Conservation (phyloP, 192 early-diverging fungal species). For the Coemansia sp. region DNA sequence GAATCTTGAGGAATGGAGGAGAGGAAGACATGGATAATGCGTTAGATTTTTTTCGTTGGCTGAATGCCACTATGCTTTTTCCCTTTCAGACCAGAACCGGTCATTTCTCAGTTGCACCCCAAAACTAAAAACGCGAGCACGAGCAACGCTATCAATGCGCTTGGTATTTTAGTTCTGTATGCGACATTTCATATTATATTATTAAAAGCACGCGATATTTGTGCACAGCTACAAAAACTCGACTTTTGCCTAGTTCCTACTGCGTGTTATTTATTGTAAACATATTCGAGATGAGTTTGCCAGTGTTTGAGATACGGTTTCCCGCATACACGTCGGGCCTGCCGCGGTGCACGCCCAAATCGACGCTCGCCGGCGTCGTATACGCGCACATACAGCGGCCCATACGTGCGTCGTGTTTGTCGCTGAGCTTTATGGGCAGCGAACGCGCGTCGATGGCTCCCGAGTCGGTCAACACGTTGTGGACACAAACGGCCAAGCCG, state of each 20-base stretch:
- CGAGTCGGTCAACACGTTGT: constrained; percentile 27
- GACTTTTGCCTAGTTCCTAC: background rate
- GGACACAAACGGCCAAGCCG: constrained; percentile 16
- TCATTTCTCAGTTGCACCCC: too few relatives aligned
- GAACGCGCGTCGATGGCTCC: constrained; percentile 43
- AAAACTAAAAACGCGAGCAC: too few relatives aligned
- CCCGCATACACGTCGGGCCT: constrained; percentile 46
- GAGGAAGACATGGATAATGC: background rate
- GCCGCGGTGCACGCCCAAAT: constrained; percentile 45
- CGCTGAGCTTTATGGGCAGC: constrained; percentile 32
- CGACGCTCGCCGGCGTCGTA: constrained; percentile 41
- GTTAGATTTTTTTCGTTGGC: too few relatives aligned
- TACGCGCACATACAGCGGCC: constrained; percentile 26
- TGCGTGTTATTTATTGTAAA: background rate
- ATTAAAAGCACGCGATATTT: too few relatives aligned
- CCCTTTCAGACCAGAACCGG: too few relatives aligned
- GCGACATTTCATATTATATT: too few relatives aligned
- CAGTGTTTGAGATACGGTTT: constrained; percentile 46
- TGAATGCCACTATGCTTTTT: too few relatives aligned
- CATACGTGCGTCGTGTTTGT: constrained; percentile 25
- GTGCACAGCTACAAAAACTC: background rate
- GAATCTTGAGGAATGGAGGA: constrained; percentile 16
- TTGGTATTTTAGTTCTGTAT: too few relatives aligned
- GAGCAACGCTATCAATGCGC: too few relatives aligned
- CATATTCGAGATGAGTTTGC: constrained; percentile 13